Evolutionary conservation across 805 yeast genomes (phyloP), one percentile per base, ranked within the genome.

Genomic region (Ogataea nakhonphanomensis): DNA sequence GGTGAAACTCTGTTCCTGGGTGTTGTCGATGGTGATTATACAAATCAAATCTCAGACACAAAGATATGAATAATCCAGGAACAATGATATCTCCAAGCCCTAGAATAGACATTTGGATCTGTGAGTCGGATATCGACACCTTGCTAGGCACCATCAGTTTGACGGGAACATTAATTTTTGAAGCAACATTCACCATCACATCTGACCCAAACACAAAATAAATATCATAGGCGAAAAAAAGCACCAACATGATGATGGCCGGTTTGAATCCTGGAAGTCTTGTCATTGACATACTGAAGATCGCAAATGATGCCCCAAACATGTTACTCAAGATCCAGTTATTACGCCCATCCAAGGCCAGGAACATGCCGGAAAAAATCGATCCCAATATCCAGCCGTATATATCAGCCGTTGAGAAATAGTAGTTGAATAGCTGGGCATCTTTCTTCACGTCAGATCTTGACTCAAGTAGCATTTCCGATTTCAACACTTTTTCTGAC

Each of bases 71-170:
- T 12, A 66, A 38, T 0, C 82, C 83, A 0, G 89, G 87, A 10
- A 80, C 58, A 3, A 76, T 76, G 37, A 83, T 70, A 55, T 82
- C 89, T 5, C 88, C 88, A 5, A 81, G 60, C 1, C 88, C 89
- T 8, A 82, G 58, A 35, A 79, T 55, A 5, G 73, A 61, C 45
- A 64, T 57, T 4, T 44, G 36, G 3, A 59, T 38, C 14, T 31
- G 10, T 3, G 30, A 40, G 3, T 33, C 46, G 1, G 51, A 53
- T 11, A 46, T 35, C 1, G 65, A 57, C 8, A 46, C 51, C 8
- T n/a, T 25, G 13, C 43, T 50, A 7, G 83, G 83, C 13, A 77
- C 55, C 6, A 66, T 43, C 20, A 76, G 41, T 46, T 74, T 76
- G 33, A 71, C 64, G 1, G 88, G 88, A n/a, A 75, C 63, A 3